phyloP scores from a whole-genome alignment of 2,329 filamentous ascomycete genomes.

The Colletotrichum spinosum region DNA sequence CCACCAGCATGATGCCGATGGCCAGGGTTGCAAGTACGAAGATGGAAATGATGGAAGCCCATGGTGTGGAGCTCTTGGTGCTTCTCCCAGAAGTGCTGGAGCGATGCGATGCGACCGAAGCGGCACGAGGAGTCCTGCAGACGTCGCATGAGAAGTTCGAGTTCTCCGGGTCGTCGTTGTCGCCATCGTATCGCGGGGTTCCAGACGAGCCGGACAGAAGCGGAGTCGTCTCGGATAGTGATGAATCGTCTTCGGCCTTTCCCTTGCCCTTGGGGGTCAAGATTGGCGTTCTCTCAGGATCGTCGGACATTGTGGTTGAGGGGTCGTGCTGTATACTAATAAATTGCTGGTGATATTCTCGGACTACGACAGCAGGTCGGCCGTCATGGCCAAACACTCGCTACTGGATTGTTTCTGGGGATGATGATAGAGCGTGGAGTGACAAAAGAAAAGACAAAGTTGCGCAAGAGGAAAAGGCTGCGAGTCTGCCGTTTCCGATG shows the following conservation, averaged over 20 bases:
- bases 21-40: slow-evolving; percentile 71
- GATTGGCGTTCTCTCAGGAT: slow-evolving; percentile 59
- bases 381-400: slow-evolving; percentile 21
- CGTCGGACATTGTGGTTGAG: slow-evolving; percentile 51
- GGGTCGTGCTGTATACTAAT: neutral
- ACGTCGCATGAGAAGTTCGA: slow-evolving; percentile 16
- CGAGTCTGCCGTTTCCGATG: slow-evolving; percentile 18
- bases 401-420: slow-evolving; percentile 5
- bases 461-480: slow-evolving; percentile 16
- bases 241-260: slow-evolving; percentile 40
- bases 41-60: slow-evolving; percentile 84
- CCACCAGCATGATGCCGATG: slow-evolving; percentile 78
- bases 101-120: slow-evolving; percentile 37
- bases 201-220: slow-evolving; percentile 56
- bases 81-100: slow-evolving; percentile 41
- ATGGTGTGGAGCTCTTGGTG: slow-evolving; percentile 64
- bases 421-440: neutral
- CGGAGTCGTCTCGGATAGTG: slow-evolving; percentile 61
- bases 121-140: slow-evolving; percentile 38
- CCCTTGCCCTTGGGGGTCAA: slow-evolving; percentile 49
- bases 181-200: slow-evolving; percentile 53
- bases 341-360: slow-evolving; percentile 11
- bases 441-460: slow-evolving; percentile 20
- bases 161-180: slow-evolving; percentile 44
- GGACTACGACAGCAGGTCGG: slow-evolving; percentile 15